phyloP scores from a whole-genome alignment of 371 early-diverging fungal species.

The Lichtheimia hyalospora region DNA sequence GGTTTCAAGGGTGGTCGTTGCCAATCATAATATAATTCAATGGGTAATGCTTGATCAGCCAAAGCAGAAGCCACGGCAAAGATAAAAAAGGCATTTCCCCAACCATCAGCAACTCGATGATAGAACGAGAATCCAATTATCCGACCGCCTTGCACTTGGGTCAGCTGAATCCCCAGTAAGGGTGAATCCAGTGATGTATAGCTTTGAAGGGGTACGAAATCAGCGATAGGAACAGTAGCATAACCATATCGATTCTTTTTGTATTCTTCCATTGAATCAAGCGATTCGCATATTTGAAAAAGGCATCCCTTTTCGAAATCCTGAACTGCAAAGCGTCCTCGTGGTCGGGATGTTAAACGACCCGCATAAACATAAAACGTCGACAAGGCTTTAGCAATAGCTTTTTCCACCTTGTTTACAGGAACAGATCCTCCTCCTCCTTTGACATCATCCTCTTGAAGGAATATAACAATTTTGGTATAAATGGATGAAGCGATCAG shows the following conservation, averaged over 20 bases:
- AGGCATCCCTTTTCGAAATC: not conserved
- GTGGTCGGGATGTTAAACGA: not conserved
- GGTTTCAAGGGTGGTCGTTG: not conserved
- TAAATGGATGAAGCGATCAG: not conserved
- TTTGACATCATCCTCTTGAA: not conserved
- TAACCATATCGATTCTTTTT: not conserved
- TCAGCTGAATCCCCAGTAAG: not conserved
- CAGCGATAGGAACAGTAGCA: not conserved
- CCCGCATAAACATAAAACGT: not conserved
- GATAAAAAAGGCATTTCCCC: not conserved
- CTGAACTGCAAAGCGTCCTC: not conserved
- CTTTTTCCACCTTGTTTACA: not conserved
- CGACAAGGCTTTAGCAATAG: not conserved
- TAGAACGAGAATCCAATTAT: not conserved
- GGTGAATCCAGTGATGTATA: not conserved
- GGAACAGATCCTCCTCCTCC: not conserved
- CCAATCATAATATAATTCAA: not conserved
- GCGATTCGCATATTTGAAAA: not conserved
- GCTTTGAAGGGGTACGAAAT: not conserved
- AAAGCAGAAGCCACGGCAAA: not conserved
- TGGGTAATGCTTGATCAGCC: not conserved
- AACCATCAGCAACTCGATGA: not conserved
- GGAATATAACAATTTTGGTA: not conserved
- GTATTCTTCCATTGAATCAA: not conserved
- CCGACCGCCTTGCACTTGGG: not conserved